A percentile compares a stretch with the other conserved stretches of the same genome.
Evolutionary conservation across 176 grass and related monocot genomes (phyloP).

Genomic region (Rhipidocladum racemiflorum): DNA sequence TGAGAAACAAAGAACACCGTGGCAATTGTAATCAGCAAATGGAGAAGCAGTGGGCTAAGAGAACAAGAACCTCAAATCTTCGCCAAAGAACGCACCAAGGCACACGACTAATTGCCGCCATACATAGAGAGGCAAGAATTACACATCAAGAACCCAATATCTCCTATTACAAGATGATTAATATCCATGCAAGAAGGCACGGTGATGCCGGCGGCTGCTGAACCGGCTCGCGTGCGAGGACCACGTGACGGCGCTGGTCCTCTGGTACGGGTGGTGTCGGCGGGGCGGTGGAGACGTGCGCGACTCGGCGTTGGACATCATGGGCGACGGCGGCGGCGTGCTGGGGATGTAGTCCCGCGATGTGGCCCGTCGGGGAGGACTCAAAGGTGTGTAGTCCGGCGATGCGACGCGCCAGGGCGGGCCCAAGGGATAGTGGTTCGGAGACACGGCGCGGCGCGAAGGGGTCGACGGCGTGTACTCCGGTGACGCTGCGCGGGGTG

Average conservation of each 20-base stretch:
- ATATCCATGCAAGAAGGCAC: background rate
- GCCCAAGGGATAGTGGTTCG: no score
- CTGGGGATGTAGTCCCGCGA: slow-evolving; percentile 3
- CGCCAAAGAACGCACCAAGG: background rate
- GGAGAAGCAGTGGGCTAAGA: background rate
- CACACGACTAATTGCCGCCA: background rate
- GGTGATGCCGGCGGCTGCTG: background rate
- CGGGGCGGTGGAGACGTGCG: background rate
- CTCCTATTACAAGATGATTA: background rate
- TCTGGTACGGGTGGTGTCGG: slow-evolving; percentile 22
- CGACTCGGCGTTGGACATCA: background rate
- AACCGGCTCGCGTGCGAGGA: background rate
- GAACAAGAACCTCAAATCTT: background rate
- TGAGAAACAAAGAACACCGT: background rate
- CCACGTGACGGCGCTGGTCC: background rate
- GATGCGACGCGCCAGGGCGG: background rate
- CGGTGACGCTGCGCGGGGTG: background rate
- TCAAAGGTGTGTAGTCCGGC: background rate
- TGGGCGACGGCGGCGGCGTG: background rate
- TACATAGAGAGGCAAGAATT: background rate
- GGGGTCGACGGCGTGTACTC: no score
- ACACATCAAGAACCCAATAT: background rate
- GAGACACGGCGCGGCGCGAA: no score
- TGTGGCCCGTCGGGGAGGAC: background rate
- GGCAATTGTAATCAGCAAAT: background rate